Base-by-base conservation (phyloP, 352 stramenopile species). In the Phytophthora cactorum region DNA sequence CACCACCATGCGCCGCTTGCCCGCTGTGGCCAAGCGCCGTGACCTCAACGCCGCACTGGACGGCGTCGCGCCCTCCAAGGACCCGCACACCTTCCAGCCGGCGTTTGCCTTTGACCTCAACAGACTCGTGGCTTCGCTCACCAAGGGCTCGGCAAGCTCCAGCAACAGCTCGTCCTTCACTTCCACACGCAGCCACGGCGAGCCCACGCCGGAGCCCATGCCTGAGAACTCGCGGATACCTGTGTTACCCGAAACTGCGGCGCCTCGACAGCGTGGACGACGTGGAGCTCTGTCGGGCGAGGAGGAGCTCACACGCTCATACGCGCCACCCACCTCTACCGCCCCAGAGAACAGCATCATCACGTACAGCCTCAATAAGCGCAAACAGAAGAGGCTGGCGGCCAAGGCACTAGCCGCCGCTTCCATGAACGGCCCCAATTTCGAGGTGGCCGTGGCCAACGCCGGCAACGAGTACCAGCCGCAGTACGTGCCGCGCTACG, bases 101-200 rank as follows among this genome's bases (percentile, higher is more conserved):
- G 66, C 77, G 8, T 88, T 88, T 66, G 77, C 73, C 10, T 86
- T 88, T 34, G 79, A 88, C 27, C 75, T 88, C 38, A 82, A 88
- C 61, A 64, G 75, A n/a, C 66, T 88, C 22, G 77, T 88, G 60
- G 67, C 69, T 7, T 74, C 75, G 51, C 72, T 83, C 25, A 70
- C 66, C n/a, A 78, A 77, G 43, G 53, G 47, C 38, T 70, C 64
- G 2, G 28, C 50, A 31, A 61, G 52, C 38, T 73, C 68, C 29
- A 74, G 60, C 43, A 63, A 72, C 45, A 68, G 70, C 39, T 83
- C 72, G 29, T 82, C 77, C 7, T 65, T 80, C 55, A 70, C 63
- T 22, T 82, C 72, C 7, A 70, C 73, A 1, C 53, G 58, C 49
- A 75, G 78, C 29, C 38, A 50, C 11, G 66, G 68, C 14, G 71